phyloP scores from a whole-genome alignment of 2,329 filamentous ascomycete species.

The Hawksworthiomyces lignivorus region DNA sequence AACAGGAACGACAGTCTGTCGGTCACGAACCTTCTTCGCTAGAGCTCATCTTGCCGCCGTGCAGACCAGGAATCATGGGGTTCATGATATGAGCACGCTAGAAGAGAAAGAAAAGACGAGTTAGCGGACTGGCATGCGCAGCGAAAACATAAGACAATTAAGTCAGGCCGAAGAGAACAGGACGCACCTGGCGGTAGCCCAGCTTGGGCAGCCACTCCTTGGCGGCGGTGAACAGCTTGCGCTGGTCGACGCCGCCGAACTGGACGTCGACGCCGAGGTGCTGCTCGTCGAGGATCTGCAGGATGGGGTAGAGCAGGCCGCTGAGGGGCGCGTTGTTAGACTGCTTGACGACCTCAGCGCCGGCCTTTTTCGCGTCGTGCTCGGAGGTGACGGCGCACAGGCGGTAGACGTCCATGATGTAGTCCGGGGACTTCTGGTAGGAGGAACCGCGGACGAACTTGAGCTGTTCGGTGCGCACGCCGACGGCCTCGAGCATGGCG shows the following conservation, averaged over 20 bases:
- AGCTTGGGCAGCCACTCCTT: conserved; percentile 79
- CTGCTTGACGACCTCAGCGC: conserved; percentile 93
- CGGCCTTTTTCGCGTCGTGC: conserved; percentile 81
- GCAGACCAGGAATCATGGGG: conserved; percentile 83
- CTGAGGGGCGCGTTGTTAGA: conserved; percentile 65
- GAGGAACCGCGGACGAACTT: conserved; percentile 77
- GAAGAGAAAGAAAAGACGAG: too few species aligned
- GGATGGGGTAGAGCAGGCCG: conserved; percentile 73
- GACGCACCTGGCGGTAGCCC: conserved; percentile 77
- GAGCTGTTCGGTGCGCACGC: conserved; percentile 70
- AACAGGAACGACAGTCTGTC: neutral
- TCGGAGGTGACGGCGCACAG: conserved; percentile 63
- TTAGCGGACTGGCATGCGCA: too few species aligned
- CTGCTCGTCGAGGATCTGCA: conserved; percentile 88
- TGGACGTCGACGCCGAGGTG: conserved; percentile 83
- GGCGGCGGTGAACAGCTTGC: conserved; percentile 82
- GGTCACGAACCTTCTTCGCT: conserved; percentile 55
- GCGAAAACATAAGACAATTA: too few species aligned
- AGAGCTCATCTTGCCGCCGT: conserved; percentile 80
- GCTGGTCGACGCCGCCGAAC: conserved; percentile 76
- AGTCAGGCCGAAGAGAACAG: too few species aligned
- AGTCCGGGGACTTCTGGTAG: conserved; percentile 67
- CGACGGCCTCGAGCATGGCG: conserved; percentile 65
- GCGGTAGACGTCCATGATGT: conserved; percentile 84
- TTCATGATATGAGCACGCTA: conserved; percentile 48